A percentile compares a stretch with the other conserved stretches of the same genome.
phyloP scores from a whole-genome alignment of 1,284 basidiomycete genomes.

The Farysia itapuensis region DNA sequence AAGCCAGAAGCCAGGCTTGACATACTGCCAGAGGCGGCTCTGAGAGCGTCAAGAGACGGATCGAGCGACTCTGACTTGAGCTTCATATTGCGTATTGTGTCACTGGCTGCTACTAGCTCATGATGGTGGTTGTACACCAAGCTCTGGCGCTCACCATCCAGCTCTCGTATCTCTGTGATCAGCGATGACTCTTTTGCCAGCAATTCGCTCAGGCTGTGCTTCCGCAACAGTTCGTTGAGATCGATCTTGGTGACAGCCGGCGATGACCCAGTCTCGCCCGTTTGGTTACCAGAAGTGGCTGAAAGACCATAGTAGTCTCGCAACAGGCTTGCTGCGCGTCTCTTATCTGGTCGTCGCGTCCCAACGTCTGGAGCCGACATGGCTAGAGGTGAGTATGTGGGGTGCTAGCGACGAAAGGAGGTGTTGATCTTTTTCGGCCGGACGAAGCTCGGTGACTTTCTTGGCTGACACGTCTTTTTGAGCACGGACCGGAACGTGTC shows the following conservation, averaged over 20 bases:
- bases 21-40: slow-evolving; percentile 29
- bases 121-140: slow-evolving; percentile 93
- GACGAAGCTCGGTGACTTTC: too few relatives aligned
- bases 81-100: slow-evolving; percentile 73
- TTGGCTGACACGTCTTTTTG: too few relatives aligned
- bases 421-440: too few relatives aligned
- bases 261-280: slow-evolving; percentile 5
- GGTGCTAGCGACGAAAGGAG: too few relatives aligned
- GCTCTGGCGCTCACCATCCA: slow-evolving; percentile 84
- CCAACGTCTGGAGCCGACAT: too few relatives aligned
- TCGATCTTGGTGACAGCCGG: slow-evolving; percentile 2
- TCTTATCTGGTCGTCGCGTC: too few relatives aligned
- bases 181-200: slow-evolving; percentile 37
- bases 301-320: slow-evolving; percentile 53
- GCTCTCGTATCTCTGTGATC: slow-evolving; percentile 70
- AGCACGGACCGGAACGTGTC: too few relatives aligned
- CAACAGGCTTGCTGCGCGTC: slow-evolving; percentile 30
- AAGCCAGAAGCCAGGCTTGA: slow-evolving; percentile 30
- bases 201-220: slow-evolving; percentile 32
- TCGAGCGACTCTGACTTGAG: slow-evolving; percentile 34
- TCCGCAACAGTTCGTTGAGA: slow-evolving; percentile 20
- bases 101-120: slow-evolving; percentile 85
- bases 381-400: too few relatives aligned
- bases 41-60: slow-evolving; percentile 37
- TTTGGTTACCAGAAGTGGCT: too few relatives aligned